These are phyloP conservation scores for Hirschioporus abietinus DNA, from an alignment of 768 basidiomycete species.

Conservation along the genomic window DNA sequence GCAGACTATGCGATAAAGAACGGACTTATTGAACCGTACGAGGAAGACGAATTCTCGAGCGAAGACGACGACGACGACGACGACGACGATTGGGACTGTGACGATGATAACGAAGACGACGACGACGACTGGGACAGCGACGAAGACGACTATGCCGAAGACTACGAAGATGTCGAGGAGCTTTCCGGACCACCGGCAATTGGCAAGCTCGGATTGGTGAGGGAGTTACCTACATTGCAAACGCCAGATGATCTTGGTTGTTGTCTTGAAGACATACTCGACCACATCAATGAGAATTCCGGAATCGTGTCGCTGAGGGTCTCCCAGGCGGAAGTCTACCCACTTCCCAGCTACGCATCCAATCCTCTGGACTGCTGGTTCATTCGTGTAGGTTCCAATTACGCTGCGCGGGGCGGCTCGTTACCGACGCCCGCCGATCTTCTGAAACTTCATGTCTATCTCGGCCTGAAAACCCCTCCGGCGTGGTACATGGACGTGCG, in stretches of 20 bases:
- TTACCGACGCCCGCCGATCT: no score
- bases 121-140: not conserved
- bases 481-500: no score
- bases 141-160: not conserved
- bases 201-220: no score
- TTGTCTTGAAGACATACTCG: not conserved
- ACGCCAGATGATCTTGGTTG: not conserved
- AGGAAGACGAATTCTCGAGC: not conserved
- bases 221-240: no score
- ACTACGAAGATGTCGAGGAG: not conserved
- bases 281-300: not conserved
- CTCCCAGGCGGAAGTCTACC: no score
- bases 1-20: not conserved
- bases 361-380: no score
- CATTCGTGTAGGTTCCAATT: no score
- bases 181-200: no score
- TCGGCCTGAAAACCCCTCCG: no score
- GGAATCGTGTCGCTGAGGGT: not conserved
- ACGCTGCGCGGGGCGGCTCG: no score
- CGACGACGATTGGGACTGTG: not conserved
- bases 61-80: not conserved
- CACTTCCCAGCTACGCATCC: not conserved
- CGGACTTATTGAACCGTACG: not conserved
- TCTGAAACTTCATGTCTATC: no score
- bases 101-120: not conserved